These are phyloP conservation scores for Verticillium dahliae DNA, from an alignment of 2,329 filamentous ascomycete species.

Conservation along the genomic window DNA sequence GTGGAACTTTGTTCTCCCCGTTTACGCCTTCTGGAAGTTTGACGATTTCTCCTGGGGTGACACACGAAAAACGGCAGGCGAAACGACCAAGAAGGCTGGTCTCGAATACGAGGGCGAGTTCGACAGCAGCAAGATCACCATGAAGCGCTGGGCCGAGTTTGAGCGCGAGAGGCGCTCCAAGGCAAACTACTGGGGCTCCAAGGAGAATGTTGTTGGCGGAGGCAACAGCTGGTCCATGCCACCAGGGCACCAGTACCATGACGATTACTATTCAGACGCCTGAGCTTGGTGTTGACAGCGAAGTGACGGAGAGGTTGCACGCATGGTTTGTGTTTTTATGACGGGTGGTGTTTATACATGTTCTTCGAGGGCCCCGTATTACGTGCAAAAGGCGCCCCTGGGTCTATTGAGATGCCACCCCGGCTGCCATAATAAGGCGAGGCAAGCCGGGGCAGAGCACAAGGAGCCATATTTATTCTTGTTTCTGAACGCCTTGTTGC, in stretches of 20 bases:
- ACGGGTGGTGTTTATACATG: constrained; percentile 1
- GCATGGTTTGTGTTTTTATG: neutral
- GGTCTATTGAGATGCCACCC: neutral
- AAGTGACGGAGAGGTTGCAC: neutral
- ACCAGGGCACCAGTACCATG: constrained; percentile 39
- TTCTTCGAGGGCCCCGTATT: no score
- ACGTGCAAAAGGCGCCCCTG: constrained; percentile 5
- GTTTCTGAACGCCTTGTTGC: neutral
- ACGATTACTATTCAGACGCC: constrained; percentile 50
- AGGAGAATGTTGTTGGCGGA: constrained; percentile 41
- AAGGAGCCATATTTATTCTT: neutral
- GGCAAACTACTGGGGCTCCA: constrained; percentile 44
- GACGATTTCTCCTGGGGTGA: constrained; percentile 99
- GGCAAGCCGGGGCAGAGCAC: neutral
- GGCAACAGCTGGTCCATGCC: constrained; percentile 35
- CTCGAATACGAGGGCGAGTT: constrained; percentile 92
- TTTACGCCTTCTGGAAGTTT: constrained; percentile 98
- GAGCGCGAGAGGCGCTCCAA: constrained; percentile 58
- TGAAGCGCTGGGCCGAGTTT: constrained; percentile 98
- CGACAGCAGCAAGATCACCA: constrained; percentile 97
- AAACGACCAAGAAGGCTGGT: constrained; percentile 80
- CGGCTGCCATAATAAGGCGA: neutral
- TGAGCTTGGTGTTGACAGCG: constrained; percentile 20
- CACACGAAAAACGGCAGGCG: constrained; percentile 88
- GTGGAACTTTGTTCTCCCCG: constrained; percentile 95